These are phyloP conservation scores for Apostasia ramifera DNA, from an alignment of 106 monocot species.

Conservation along the genomic window DNA sequence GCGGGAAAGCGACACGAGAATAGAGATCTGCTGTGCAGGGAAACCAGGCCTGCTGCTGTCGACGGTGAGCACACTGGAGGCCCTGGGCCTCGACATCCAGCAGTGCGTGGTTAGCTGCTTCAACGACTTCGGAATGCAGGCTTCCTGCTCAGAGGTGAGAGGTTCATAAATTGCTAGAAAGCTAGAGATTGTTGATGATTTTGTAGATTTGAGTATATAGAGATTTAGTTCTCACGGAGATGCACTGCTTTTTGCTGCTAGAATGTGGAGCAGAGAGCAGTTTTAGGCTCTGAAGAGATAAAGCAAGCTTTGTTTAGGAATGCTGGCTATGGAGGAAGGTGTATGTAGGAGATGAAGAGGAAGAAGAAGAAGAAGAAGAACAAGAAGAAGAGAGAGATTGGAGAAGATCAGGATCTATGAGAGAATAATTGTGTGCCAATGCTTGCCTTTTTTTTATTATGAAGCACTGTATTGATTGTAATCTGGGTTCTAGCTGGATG, in stretches of 20 bases:
- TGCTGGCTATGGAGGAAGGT: conserved; percentile 86
- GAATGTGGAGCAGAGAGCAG: conserved; percentile 51
- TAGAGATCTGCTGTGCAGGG: conserved; percentile 77
- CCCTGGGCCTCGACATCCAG: conserved; percentile 78
- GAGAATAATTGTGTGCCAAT: no score
- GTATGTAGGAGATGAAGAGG: conserved; percentile 31
- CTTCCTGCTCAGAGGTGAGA: conserved; percentile 83
- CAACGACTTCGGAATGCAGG: conserved; percentile 97
- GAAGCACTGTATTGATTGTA: no score
- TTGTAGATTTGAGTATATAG: no score
- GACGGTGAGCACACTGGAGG: conserved; percentile 77
- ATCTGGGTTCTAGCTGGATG: no score
- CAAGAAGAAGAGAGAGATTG: background rate
- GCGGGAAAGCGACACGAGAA: conserved; percentile 53
- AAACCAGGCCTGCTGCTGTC: conserved; percentile 83
- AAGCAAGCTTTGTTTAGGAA: conserved; percentile 89
- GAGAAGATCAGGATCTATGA: background rate
- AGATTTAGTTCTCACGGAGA: background rate
- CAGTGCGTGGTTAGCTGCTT: conserved; percentile 95
- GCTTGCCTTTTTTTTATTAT: no score
- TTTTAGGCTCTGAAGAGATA: conserved; percentile 64
- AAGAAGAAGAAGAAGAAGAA: background rate
- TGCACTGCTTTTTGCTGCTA: conserved; percentile 6
- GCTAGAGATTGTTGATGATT: no score
- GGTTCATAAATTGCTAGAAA: background rate